Evolutionary conservation across 164 flowering plant species (phyloP).

Genomic region (Euptelea pleiosperma): DNA sequence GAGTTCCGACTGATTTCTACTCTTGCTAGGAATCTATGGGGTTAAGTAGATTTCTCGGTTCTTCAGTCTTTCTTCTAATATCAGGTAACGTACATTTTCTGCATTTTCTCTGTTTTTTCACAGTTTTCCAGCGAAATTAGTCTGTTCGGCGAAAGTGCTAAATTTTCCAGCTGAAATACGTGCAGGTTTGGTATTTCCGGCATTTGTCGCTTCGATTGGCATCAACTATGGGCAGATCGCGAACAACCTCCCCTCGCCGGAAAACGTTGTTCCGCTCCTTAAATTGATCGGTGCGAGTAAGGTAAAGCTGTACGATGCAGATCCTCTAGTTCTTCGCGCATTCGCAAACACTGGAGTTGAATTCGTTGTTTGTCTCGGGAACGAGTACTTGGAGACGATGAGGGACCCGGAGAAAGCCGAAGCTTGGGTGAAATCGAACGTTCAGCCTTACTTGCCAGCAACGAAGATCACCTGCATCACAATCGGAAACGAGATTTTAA

Average conservation of each 20-base stretch:
- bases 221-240: slow-evolving; percentile 74
- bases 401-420: no score
- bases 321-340: slow-evolving; percentile 49
- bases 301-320: slow-evolving; percentile 69
- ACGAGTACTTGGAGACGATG: no score
- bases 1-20: no score
- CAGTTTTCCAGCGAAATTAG: slow-evolving; percentile 17
- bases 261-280: slow-evolving; percentile 45
- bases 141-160: no score
- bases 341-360: slow-evolving; percentile 54
- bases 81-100: background rate
- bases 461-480: no score
- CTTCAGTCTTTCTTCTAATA: background rate
- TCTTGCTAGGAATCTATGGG: background rate
- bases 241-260: slow-evolving; percentile 60
- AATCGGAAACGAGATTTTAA: no score
- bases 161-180: no score
- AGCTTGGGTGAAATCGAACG: no score
- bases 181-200: no score
- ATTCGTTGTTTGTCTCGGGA: slow-evolving; percentile 48
- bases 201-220: no score
- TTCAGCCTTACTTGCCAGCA: no score
- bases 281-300: slow-evolving; percentile 42
- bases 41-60: background rate
- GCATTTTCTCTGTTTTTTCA: background rate